These are phyloP conservation scores for Ramalina intermedia DNA, from an alignment of 495 filamentous ascomycete species.

Conservation along the genomic window DNA sequence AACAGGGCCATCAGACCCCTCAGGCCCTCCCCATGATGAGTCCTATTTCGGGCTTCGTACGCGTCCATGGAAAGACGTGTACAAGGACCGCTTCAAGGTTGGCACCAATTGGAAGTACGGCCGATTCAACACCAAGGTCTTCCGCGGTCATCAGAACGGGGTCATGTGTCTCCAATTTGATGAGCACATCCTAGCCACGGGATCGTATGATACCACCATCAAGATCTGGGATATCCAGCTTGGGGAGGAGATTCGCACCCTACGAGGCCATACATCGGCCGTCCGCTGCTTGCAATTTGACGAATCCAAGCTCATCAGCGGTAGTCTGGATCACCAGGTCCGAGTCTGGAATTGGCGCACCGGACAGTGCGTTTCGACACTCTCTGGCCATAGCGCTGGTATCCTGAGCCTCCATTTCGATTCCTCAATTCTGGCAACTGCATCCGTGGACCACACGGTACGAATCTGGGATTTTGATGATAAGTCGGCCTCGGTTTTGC, in stretches of 20 bases:
- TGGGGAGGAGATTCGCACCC: constrained; percentile 67
- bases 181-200: constrained; percentile 80
- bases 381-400: constrained; percentile 60
- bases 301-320: constrained; percentile 76
- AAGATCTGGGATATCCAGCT: constrained; percentile 94
- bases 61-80: constrained; percentile 85
- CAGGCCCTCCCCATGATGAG: constrained; percentile 18
- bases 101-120: constrained; percentile 95
- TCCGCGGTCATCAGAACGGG: constrained; percentile 84
- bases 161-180: constrained; percentile 95
- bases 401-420: constrained; percentile 82
- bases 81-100: constrained; percentile 76
- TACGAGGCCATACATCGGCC: constrained; percentile 65
- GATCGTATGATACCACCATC: constrained; percentile 87
- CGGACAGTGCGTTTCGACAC: constrained; percentile 70
- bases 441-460: constrained; percentile 76
- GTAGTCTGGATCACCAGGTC: constrained; percentile 63
- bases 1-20: constrained; percentile 17
- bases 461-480: constrained; percentile 89
- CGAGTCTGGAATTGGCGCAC: constrained; percentile 96
- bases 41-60: constrained; percentile 35
- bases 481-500: constrained; percentile 60
- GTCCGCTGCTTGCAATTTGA: constrained; percentile 89
- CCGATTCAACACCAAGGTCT: constrained; percentile 62
- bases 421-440: constrained; percentile 65